A percentile compares a stretch with the other conserved stretches of the same genome.
These are phyloP conservation scores for Chlorella sp. DNA, from an alignment of 139 green algal genomes.

Conservation along the genomic window DNA sequence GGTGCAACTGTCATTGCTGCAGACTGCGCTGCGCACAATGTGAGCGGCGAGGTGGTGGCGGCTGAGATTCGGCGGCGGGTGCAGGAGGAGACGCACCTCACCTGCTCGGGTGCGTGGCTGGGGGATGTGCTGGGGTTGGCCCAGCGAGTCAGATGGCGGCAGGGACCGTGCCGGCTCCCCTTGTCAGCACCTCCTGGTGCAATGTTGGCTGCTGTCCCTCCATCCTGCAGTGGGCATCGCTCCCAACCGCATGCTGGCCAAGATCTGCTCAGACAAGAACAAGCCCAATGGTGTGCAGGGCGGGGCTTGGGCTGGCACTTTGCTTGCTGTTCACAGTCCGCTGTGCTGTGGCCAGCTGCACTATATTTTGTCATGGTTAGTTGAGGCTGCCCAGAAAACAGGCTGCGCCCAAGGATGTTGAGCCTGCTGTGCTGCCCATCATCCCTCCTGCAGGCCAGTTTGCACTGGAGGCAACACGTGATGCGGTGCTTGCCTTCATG, in stretches of 20 bases:
- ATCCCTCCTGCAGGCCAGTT: conserved; percentile 36
- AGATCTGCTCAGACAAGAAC: conserved; percentile 85
- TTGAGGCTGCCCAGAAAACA: too few species aligned
- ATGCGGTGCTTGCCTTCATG: conserved; percentile 75
- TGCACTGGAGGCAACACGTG: conserved; percentile 52
- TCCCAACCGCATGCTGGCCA: conserved; percentile 88
- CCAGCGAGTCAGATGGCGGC: too few species aligned
- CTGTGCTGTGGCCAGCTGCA: background rate
- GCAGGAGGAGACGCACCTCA: conserved; percentile 66
- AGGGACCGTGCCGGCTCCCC: too few species aligned
- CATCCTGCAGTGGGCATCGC: conserved; percentile 66
- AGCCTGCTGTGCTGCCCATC: background rate
- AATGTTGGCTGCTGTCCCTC: background rate
- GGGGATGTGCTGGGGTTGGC: too few species aligned
- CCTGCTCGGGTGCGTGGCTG: conserved; percentile 58
- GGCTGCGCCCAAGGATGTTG: too few species aligned
- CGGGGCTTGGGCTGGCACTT: conserved; percentile 30
- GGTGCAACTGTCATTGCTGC: background rate
- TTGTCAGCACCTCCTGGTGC: background rate
- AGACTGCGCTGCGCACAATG: conserved; percentile 54
- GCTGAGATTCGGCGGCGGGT: conserved; percentile 63
- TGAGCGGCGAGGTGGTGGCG: conserved; percentile 68
- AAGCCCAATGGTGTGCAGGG: conserved; percentile 82
- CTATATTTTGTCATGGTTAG: too few species aligned
- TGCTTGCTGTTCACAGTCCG: background rate